phyloP scores from a whole-genome alignment of 1,139 yeast genomes.

The Pichia norvegensis region DNA sequence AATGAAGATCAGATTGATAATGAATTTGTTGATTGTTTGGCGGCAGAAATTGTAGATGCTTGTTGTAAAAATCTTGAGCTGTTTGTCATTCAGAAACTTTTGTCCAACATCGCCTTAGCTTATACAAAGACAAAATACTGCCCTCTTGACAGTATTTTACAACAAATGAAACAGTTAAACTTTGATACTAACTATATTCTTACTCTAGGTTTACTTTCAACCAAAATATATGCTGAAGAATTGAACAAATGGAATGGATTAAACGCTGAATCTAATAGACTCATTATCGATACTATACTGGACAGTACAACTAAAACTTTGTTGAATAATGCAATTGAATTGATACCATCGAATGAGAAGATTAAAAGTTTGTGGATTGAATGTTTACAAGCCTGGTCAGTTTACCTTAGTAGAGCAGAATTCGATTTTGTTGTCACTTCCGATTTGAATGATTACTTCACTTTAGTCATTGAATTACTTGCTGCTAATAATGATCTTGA shows the following conservation, averaged over 20 bases:
- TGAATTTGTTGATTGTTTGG: conserved; percentile 12
- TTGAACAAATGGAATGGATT: conserved; percentile 16
- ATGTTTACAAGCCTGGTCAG: conserved; percentile 35
- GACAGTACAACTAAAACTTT: conserved; percentile 25
- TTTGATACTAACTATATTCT: not conserved
- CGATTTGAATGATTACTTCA: conserved; percentile 31
- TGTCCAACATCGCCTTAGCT: conserved; percentile 49
- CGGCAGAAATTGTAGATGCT: conserved; percentile 16
- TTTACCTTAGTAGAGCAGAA: conserved; percentile 36
- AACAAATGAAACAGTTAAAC: not conserved
- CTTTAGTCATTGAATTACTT: conserved; percentile 21
- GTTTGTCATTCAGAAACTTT: conserved; percentile 36
- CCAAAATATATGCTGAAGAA: conserved; percentile 13
- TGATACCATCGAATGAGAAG: conserved; percentile 26
- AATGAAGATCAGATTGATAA: conserved; percentile 8
- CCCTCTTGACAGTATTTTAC: conserved; percentile 28
- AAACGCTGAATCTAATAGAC: conserved; percentile 10
- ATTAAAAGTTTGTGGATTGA: conserved; percentile 23
- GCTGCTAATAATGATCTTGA: conserved; percentile 14
- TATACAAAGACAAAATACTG: conserved; percentile 34
- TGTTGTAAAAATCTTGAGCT: conserved; percentile 16
- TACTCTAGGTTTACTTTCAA: conserved; percentile 7
- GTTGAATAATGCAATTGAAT: conserved; percentile 27
- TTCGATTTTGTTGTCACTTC: conserved; percentile 32
- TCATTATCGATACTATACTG: conserved; percentile 5